Conservation (phyloP, 139 green algal genomes). For the Coelastrella sp. region DNA sequence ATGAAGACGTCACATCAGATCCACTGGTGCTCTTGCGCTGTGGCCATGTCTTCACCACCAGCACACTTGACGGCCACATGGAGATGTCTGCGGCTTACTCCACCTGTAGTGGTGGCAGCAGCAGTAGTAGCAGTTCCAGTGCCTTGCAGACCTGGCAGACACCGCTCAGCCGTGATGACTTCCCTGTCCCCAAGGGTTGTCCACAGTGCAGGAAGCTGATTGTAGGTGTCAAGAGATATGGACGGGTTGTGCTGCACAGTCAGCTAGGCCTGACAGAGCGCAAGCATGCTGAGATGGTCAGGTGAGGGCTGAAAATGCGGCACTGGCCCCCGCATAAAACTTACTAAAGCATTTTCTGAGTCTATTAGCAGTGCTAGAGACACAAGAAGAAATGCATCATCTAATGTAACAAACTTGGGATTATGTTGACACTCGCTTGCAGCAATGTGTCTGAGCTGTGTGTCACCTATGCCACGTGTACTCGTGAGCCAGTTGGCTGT, state of each 20-base stretch:
- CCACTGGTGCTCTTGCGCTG: slow-evolving; percentile 74
- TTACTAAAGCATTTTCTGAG: background rate
- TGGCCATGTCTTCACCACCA: slow-evolving; percentile 75
- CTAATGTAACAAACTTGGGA: no score
- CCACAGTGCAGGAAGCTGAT: slow-evolving; percentile 9
- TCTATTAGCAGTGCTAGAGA: background rate
- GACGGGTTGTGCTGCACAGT: background rate
- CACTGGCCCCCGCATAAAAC: background rate
- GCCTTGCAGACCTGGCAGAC: background rate
- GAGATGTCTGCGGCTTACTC: background rate
- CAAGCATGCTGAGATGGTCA: slow-evolving; percentile 31
- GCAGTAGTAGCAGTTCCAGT: background rate
- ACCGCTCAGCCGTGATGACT: background rate
- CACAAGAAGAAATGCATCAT: no score
- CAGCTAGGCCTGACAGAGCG: slow-evolving; percentile 27
- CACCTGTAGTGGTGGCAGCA: background rate
- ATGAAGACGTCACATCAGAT: slow-evolving; percentile 61
- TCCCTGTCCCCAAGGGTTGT: slow-evolving; percentile 2
- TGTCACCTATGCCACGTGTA: no score
- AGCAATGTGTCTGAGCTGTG: no score
- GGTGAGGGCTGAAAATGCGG: background rate
- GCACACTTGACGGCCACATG: slow-evolving; percentile 71
- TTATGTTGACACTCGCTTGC: no score
- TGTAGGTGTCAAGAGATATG: slow-evolving; percentile 19
- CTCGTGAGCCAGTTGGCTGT: no score